Percentiles rank a stretch among this genome's conserved stretches.
phyloP scores from a whole-genome alignment of 768 basidiomycete genomes.

The Mycena metata region DNA sequence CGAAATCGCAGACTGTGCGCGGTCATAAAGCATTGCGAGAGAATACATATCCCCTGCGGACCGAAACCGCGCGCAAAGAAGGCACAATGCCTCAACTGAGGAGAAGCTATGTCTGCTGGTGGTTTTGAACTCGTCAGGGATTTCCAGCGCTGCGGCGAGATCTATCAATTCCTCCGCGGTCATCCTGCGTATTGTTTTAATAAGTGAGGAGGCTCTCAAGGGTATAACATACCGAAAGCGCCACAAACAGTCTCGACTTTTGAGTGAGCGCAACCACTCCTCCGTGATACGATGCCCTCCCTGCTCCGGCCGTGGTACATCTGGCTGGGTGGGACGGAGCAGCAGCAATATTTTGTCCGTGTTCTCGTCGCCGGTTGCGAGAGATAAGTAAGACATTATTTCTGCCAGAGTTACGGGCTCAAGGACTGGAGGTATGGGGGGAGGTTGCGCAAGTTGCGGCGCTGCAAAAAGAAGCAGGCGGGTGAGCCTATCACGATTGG shows the following conservation, averaged over 20 bases:
- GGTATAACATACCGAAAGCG: not conserved
- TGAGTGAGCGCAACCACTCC: conserved; percentile 27
- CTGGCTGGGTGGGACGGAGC: not conserved
- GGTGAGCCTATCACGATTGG: not conserved
- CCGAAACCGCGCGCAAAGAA: conserved; percentile 34
- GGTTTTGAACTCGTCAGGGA: conserved; percentile 29
- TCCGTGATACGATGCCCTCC: conserved; percentile 27
- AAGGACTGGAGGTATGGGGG: not conserved
- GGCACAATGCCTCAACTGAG: conserved; percentile 32
- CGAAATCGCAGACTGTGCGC: conserved; percentile 37
- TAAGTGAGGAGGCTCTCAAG: not conserved
- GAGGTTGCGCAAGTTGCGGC: not conserved
- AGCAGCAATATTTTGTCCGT: not conserved
- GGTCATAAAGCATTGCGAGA: conserved; percentile 31
- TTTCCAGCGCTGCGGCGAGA: conserved; percentile 11
- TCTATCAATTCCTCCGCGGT: conserved; percentile 13
- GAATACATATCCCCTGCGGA: conserved; percentile 34
- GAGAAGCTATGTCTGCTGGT: conserved; percentile 13
- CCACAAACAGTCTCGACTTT: conserved; percentile 14
- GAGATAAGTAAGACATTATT: not conserved
- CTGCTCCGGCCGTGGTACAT: not conserved
- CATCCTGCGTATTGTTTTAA: conserved; percentile 16
- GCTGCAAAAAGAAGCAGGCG: not conserved
- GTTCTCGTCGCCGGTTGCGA: not conserved
- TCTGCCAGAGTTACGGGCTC: not conserved